Conservation (phyloP, 108 stramenopile genomes). For the Bacterosira constricta region DNA sequence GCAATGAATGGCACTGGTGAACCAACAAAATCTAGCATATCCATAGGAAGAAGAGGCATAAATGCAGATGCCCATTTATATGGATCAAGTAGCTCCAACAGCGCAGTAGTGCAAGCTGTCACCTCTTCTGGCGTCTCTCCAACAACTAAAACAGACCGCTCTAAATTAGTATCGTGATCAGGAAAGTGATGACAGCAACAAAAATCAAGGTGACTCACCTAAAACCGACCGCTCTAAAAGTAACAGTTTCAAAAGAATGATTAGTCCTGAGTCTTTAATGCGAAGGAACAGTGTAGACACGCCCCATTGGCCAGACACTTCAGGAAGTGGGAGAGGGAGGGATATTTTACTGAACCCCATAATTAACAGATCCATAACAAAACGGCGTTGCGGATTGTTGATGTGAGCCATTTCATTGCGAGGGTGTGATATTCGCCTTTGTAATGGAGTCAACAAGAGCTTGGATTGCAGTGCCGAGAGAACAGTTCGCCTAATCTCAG, state of each 20-base stretch:
- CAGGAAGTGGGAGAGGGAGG: constrained; percentile 51
- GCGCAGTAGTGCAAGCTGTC: constrained; percentile 38
- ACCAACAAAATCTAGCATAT: constrained; percentile 60
- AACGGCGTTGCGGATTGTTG: constrained; percentile 22
- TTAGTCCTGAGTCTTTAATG: constrained; percentile 43
- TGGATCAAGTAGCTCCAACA: constrained; percentile 48
- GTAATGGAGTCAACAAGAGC: constrained; percentile 31
- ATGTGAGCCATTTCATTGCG: constrained; percentile 35
- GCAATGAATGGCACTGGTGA: constrained; percentile 60
- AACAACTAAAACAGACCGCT: constrained; percentile 50
- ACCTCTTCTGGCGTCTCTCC: constrained; percentile 48
- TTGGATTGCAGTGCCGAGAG: constrained; percentile 44
- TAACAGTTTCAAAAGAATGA: constrained; percentile 53
- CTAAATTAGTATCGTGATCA: no score
- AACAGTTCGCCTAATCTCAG: constrained; percentile 43
- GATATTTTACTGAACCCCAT: constrained; percentile 29
- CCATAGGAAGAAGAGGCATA: constrained; percentile 52
- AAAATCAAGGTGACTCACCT: no score
- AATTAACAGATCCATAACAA: constrained; percentile 40
- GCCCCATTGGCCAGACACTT: constrained; percentile 51
- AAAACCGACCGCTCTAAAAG: constrained; percentile 52
- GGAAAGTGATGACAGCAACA: no score
- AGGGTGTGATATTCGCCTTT: constrained; percentile 34
- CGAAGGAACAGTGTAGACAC: constrained; percentile 42
- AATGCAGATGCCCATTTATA: constrained; percentile 59